phyloP scores from a whole-genome alignment of 192 early-diverging fungal species.

The Ambispora gerdemannii region DNA sequence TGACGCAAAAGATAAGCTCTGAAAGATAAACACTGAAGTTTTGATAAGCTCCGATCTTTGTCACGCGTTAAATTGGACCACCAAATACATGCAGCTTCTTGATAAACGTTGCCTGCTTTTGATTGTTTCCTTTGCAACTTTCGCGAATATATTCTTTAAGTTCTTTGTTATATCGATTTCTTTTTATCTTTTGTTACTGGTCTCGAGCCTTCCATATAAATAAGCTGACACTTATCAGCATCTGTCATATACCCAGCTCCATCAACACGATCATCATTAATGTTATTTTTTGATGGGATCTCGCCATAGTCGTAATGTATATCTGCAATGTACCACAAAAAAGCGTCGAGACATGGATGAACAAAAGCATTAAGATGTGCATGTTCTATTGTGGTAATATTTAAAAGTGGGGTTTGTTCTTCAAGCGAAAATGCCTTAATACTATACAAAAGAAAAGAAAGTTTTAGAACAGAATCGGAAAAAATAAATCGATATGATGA shows the following conservation, averaged over 20 bases:
- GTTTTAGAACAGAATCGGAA: slow-evolving; percentile 24
- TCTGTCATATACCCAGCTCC: slow-evolving; percentile 26
- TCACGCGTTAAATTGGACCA: too few species aligned
- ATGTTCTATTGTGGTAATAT: slow-evolving; percentile 25
- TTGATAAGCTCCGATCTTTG: too few species aligned
- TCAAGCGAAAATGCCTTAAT: slow-evolving; percentile 32
- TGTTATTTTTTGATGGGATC: slow-evolving; percentile 25
- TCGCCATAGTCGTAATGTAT: slow-evolving; percentile 31
- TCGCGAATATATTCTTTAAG: slow-evolving; percentile 32
- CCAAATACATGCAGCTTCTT: slow-evolving; percentile 28
- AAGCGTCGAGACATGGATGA: slow-evolving; percentile 29
- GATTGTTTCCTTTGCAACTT: slow-evolving; percentile 32
- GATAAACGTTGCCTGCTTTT: slow-evolving; percentile 27
- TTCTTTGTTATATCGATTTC: slow-evolving; percentile 28
- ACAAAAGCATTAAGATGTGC: slow-evolving; percentile 30
- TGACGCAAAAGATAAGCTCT: too few species aligned
- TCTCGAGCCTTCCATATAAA: slow-evolving; percentile 33
- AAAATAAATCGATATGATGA: slow-evolving; percentile 26
- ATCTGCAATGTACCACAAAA: slow-evolving; percentile 31
- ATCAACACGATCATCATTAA: slow-evolving; percentile 20
- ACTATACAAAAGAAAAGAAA: slow-evolving; percentile 29
- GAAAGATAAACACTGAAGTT: too few species aligned
- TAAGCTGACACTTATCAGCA: slow-evolving; percentile 30
- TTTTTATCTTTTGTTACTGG: slow-evolving; percentile 29
- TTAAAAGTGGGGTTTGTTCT: slow-evolving; percentile 23